Evolutionary conservation across 1,284 basidiomycete species (phyloP).

Genomic region (Dichomitus squalens): DNA sequence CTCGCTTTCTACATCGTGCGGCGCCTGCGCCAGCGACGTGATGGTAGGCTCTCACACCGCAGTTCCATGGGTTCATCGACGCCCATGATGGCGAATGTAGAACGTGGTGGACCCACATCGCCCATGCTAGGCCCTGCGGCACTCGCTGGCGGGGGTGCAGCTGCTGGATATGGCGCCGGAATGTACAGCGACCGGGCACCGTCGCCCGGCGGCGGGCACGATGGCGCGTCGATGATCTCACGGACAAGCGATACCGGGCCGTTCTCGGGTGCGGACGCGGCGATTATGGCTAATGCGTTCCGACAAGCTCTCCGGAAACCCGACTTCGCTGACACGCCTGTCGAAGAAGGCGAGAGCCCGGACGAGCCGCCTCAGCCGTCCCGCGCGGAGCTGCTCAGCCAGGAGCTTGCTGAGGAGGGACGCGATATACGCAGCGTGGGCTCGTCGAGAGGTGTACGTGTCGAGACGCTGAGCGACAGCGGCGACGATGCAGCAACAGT

Average conservation of each 20-base stretch:
- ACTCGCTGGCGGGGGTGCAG: conserved; percentile 36
- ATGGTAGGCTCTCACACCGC: conserved; percentile 53
- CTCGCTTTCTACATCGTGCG: conserved; percentile 73
- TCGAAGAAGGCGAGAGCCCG: conserved; percentile 69
- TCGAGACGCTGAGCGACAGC: conserved; percentile 65
- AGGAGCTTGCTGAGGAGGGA: conserved; percentile 81
- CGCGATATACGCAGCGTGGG: conserved; percentile 79
- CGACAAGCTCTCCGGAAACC: conserved; percentile 82
- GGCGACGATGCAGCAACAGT: conserved; percentile 56
- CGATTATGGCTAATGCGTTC: conserved; percentile 88
- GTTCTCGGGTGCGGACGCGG: conserved; percentile 81
- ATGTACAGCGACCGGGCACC: conserved; percentile 31
- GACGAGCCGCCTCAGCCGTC: conserved; percentile 38
- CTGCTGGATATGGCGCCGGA: conserved; percentile 27
- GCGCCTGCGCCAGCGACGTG: conserved; percentile 56
- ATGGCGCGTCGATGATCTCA: conserved; percentile 68
- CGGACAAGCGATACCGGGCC: conserved; percentile 62
- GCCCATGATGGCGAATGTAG: conserved; percentile 74
- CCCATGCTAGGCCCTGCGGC: conserved; percentile 44
- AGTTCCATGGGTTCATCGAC: conserved; percentile 77
- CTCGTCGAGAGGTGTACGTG: conserved; percentile 73
- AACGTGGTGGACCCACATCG: conserved; percentile 45
- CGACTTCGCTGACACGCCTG: conserved; percentile 67
- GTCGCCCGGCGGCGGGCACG: conserved; percentile 56
- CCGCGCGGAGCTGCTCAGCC: conserved; percentile 49